These are phyloP conservation scores for Populus simonii DNA, from an alignment of 345 rosid species.

Conservation along the genomic window DNA sequence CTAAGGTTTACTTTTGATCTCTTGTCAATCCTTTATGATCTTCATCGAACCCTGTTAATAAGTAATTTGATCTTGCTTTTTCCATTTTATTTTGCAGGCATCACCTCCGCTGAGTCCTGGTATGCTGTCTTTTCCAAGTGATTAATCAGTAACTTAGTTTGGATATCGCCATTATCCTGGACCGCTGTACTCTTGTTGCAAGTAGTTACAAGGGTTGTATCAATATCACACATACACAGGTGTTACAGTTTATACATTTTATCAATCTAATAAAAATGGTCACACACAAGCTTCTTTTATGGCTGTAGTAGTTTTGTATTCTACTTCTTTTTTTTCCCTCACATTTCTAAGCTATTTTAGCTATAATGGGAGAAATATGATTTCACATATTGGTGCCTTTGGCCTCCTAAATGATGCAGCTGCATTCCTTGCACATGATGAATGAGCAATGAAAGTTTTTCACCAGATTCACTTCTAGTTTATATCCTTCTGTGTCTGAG, in stretches of 20 bases:
- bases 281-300: too few species aligned
- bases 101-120: conserved; percentile 61
- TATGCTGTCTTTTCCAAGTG: background rate
- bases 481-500: background rate
- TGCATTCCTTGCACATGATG: background rate
- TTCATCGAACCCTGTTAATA: background rate
- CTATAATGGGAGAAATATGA: too few species aligned
- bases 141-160: background rate
- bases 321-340: too few species aligned
- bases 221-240: too few species aligned
- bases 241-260: too few species aligned
- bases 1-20: conserved; percentile 40
- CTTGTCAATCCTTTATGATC: background rate
- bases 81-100: conserved; percentile 53
- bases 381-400: too few species aligned
- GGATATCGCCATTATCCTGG: background rate
- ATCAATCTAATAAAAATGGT: too few species aligned
- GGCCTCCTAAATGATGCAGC: too few species aligned
- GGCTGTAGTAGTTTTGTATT: too few species aligned
- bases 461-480: background rate
- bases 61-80: background rate
- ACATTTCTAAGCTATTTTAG: too few species aligned
- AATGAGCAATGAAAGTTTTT: background rate
- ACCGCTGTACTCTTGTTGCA: background rate
- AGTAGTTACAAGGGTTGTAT: too few species aligned